Base-by-base conservation (phyloP, 108 stramenopile species). In the Discostella stelligeroides region DNA sequence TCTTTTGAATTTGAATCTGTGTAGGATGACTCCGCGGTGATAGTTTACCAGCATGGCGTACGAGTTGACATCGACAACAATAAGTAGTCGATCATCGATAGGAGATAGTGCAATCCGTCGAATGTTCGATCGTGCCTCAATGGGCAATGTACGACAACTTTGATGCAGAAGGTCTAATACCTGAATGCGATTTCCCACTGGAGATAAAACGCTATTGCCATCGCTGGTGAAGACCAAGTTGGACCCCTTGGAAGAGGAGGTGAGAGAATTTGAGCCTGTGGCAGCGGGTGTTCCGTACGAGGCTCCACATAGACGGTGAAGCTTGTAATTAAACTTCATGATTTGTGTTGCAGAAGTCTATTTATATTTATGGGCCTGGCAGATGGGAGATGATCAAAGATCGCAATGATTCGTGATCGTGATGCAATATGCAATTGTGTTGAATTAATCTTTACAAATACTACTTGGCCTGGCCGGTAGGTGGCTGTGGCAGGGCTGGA, bases 271-370 rank as follows among this genome's bases (percentile, higher is more conserved):
- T 13, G 79, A 71, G 67, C 73, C 72, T 0, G 82, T 79, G 40
- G 83, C 78, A 14, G 78, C 61, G 13, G 90, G 92, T 41, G 85
- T 82, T 4, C 92, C 92, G 79, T 98, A 97, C 21, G 96, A 97
- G 23, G 92, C 87, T 20, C 98, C 98, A 72, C 96, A 95, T 25
- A 99, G 82, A 37, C 97, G 84, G 41, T 91, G 90, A 17, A 99
- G 85, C 43, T 94, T 90, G 84, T 96, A 99, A 53, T 96, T 94
- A 72, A 99, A 97, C 75, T 92, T 92, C 94, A 92, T 92, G 20
- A 15, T 55, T n/a, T n/a, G n/a, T n/a, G n/a, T n/a, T n/a, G n/a
- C n/a, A n/a, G n/a, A n/a, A n/a, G n/a, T n/a, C n/a, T n/a, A n/a
- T 34, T 34, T 34, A 34, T 34, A 5, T 34, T 3, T 6, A 5